These are phyloP conservation scores for Exserohilum rostratum DNA, from an alignment of 2,329 filamentous ascomycete genomes.

Conservation along the genomic window DNA sequence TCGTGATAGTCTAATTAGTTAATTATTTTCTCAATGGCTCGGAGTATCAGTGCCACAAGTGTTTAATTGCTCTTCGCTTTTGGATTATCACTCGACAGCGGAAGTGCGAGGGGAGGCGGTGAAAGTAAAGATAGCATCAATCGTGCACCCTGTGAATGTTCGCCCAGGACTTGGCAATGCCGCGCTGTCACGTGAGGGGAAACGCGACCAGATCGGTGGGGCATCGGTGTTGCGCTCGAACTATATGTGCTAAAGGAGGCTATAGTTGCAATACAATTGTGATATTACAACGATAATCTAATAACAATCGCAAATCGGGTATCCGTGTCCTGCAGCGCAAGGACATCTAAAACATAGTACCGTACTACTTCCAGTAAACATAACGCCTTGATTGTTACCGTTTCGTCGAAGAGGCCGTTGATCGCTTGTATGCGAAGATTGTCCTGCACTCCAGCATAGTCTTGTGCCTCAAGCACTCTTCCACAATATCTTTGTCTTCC, in stretches of 20 bases:
- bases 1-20: conserved; percentile 1
- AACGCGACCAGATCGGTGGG: not conserved
- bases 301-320: conserved; percentile 16
- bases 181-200: conserved; percentile 9
- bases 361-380: not conserved
- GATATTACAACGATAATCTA: conserved; percentile 3
- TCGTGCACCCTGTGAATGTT: not conserved
- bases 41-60: not conserved
- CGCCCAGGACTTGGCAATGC: not conserved
- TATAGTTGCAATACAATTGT: not conserved
- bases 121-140: not conserved
- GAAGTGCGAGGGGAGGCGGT: not conserved
- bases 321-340: conserved; percentile 9
- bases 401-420: not conserved
- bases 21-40: not conserved
- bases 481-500: conserved; percentile 46
- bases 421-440: conserved; percentile 44
- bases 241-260: too few relatives aligned
- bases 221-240: too few relatives aligned
- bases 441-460: conserved; percentile 48
- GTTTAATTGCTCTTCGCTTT: not conserved
- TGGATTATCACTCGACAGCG: not conserved
- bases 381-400: not conserved
- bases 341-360: not conserved
- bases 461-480: conserved; percentile 43